These are phyloP conservation scores for Lichtheimia hyalospora DNA, from an alignment of 371 early-diverging fungal species.

Conservation along the genomic window DNA sequence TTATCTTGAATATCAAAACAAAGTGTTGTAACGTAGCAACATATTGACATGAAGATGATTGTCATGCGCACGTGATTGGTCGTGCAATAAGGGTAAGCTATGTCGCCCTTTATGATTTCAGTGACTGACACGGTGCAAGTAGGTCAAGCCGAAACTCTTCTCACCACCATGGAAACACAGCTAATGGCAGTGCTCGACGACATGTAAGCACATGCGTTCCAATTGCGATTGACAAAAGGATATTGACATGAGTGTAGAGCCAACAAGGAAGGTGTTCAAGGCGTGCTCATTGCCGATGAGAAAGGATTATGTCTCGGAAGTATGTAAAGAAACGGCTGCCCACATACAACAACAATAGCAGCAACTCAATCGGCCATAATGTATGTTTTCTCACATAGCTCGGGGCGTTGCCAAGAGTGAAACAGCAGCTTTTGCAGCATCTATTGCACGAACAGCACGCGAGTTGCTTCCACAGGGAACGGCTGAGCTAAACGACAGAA, in stretches of 20 bases:
- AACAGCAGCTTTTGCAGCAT: slow-evolving; percentile 38
- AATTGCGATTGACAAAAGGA: too few relatives aligned
- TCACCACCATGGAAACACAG: slow-evolving; percentile 4
- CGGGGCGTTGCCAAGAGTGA: slow-evolving; percentile 43
- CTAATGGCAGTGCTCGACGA: slow-evolving; percentile 1
- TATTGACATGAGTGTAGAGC: slow-evolving; percentile 17
- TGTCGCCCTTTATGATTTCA: too few relatives aligned
- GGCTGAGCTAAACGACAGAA: slow-evolving; percentile 27
- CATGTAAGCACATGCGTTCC: background rate
- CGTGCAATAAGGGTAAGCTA: too few relatives aligned
- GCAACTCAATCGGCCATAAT: background rate
- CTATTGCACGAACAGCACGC: slow-evolving; percentile 39
- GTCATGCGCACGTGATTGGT: too few relatives aligned
- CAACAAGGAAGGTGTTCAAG: slow-evolving; percentile 43
- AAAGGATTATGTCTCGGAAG: slow-evolving; percentile 49
- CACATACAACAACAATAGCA: too few relatives aligned
- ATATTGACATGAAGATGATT: too few relatives aligned
- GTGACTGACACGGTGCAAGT: too few relatives aligned
- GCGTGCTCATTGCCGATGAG: slow-evolving; percentile 48
- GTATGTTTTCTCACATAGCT: slow-evolving; percentile 13
- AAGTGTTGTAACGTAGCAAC: too few relatives aligned
- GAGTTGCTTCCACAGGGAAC: slow-evolving; percentile 16
- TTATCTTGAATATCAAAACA: too few relatives aligned
- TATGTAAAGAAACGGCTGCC: too few relatives aligned
- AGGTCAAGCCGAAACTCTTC: too few relatives aligned